These are phyloP conservation scores for Neckera pumila DNA, from an alignment of 225 moss, liverwort and hornwort species.

Conservation along the genomic window DNA sequence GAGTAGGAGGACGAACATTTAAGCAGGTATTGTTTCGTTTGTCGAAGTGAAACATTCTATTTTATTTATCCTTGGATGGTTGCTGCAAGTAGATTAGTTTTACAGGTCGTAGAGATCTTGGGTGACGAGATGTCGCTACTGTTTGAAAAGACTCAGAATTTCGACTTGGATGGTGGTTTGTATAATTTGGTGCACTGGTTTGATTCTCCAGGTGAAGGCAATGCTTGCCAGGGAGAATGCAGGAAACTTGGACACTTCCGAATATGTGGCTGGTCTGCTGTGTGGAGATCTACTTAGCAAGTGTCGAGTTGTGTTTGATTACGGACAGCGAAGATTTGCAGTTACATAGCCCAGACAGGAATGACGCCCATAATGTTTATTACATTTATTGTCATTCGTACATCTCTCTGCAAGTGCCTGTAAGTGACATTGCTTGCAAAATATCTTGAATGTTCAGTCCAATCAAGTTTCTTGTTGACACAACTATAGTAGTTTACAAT, in stretches of 20 bases:
- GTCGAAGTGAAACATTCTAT: background rate
- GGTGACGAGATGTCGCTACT: background rate
- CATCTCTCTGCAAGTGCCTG: background rate
- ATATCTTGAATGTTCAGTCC: background rate
- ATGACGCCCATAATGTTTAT: background rate
- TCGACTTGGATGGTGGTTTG: background rate
- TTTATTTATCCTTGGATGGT: background rate
- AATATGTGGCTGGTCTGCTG: constrained; percentile 66
- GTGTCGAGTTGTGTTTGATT: constrained; percentile 58
- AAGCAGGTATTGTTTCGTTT: constrained; percentile 3
- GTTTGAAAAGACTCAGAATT: background rate
- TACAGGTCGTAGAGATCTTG: background rate
- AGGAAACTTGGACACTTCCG: constrained; percentile 71
- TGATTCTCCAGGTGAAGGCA: constrained; percentile 29
- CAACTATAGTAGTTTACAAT: background rate
- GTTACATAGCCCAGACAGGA: background rate
- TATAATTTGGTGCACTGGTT: background rate
- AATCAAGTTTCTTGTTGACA: background rate
- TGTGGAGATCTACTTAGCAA: constrained; percentile 63
- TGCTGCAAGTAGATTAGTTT: background rate
- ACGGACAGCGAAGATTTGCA: constrained; percentile 29
- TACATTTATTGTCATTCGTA: background rate
- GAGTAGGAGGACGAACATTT: constrained; percentile 55
- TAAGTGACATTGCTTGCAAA: background rate
- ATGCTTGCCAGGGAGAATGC: constrained; percentile 41